phyloP scores from a whole-genome alignment of 1,139 yeast genomes.

The Candida freyschussii region DNA sequence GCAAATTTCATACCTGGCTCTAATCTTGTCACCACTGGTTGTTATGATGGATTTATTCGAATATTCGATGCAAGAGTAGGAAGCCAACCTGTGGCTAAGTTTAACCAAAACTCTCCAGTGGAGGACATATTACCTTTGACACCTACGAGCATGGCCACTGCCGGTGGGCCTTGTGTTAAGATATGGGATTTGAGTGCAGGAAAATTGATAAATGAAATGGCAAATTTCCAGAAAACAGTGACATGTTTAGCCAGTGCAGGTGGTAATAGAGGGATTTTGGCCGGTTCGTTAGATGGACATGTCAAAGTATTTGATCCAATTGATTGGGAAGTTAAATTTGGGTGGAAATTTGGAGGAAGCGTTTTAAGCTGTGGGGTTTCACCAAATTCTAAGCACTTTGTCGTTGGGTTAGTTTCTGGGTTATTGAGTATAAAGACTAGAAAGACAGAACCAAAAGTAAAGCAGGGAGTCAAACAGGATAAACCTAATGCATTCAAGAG shows the following conservation, averaged over 20 bases:
- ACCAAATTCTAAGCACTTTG: slow-evolving; percentile 85
- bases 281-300: slow-evolving; percentile 95
- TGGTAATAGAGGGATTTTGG: slow-evolving; percentile 67
- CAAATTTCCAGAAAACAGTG: slow-evolving; percentile 89
- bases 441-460: slow-evolving; percentile 57
- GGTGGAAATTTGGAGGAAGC: slow-evolving; percentile 96
- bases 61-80: slow-evolving; percentile 80
- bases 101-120: slow-evolving; percentile 69
- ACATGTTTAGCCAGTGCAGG: slow-evolving; percentile 68
- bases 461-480: slow-evolving; percentile 38
- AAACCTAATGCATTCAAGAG: slow-evolving; percentile 49
- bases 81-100: slow-evolving; percentile 42
- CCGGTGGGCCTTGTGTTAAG: slow-evolving; percentile 85
- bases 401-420: slow-evolving; percentile 92
- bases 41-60: slow-evolving; percentile 84
- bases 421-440: slow-evolving; percentile 83
- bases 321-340: slow-evolving; percentile 86
- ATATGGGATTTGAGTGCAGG: slow-evolving; percentile 91
- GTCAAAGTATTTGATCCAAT: slow-evolving; percentile 87
- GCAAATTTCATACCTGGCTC: slow-evolving; percentile 76
- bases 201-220: slow-evolving; percentile 54
- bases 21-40: slow-evolving; percentile 83
- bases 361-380: slow-evolving; percentile 87
- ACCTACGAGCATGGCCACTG: slow-evolving; percentile 72
- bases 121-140: slow-evolving; percentile 82